Base-by-base conservation (phyloP, 1,284 basidiomycete genomes). In the Gomphus bonarii region DNA sequence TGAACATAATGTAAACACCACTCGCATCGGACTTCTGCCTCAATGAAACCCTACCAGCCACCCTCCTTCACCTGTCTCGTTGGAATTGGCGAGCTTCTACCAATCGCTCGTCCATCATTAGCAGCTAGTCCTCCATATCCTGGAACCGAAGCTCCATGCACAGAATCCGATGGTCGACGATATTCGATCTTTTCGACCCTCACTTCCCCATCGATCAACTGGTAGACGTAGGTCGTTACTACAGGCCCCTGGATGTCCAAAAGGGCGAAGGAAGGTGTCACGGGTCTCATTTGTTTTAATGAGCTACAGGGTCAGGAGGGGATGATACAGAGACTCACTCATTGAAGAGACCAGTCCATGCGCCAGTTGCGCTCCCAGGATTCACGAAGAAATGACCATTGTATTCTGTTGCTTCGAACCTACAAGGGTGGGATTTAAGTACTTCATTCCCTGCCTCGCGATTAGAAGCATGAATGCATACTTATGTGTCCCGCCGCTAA, bases 241-340 rank as follows among this genome's bases (percentile, higher is more conserved):
- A 95, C 91, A 1, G 91, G 83, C 2, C 94, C 94, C 72, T 97
- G 94, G 50, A 97, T 86, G 65, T 97, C 94, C 84, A 97, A 90
- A 36, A 97, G 73, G 0, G 94, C 93, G 67, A 97, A 97, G 6
- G 89, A 92, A 1, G 87, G 87, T 0, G 78, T 86, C 5, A 58
- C 5, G 81, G 78, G 22, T 82, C 82, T 30, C 81, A 63, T 35
- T 47, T 38, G 42, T n/a, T n/a, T 38, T 30, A 46, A 14, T 50
- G 38, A 49, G 35, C 31, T 31, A 54, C 49, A 53, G 51, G 11
- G 18, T 28, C 61, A 63, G 53, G 53, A 67, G 50, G 38, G 22
- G 31, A 57, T 30, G n/a, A 28, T 35, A 36, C 11, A 14, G 42
- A 40, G 33, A 69, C 72, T 61, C 61, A 86, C 89, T 80, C 82